phyloP scores from a whole-genome alignment of 2,329 filamentous ascomycete genomes.

The Ophiosphaerella narmari region DNA sequence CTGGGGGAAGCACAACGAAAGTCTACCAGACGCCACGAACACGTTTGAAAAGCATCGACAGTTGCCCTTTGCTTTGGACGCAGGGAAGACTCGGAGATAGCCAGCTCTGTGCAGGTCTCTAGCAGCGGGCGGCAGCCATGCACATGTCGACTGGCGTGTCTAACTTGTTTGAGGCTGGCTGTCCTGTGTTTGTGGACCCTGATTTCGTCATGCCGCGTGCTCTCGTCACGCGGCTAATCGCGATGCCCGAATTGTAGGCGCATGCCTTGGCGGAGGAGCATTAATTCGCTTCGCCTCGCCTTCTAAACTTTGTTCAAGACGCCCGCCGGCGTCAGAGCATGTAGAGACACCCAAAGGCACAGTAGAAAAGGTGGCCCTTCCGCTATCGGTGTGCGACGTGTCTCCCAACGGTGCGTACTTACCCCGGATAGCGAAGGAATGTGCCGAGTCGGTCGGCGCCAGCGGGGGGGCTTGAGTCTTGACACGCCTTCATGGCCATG shows the following conservation, averaged over 20 bases:
- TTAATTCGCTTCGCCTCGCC: not conserved
- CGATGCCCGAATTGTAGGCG: conserved; percentile 7
- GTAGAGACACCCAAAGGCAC: no score
- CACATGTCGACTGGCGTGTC: no score
- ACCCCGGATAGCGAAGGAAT: conserved; percentile 5
- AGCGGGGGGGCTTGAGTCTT: conserved; percentile 13
- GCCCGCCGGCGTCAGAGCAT: not conserved
- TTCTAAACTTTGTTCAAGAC: not conserved
- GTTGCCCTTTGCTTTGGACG: no score
- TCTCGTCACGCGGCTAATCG: conserved; percentile 11
- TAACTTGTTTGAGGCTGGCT: no score
- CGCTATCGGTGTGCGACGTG: not conserved
- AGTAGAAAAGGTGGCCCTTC: not conserved
- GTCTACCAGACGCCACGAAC: no score
- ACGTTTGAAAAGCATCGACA: no score
- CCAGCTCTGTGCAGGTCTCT: no score
- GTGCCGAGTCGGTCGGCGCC: conserved; percentile 3
- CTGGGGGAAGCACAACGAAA: no score
- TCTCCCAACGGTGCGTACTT: conserved; percentile 5
- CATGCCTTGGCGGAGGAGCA: conserved; percentile 7
- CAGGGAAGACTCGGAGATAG: no score
- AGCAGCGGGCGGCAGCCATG: no score
- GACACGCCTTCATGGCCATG: not conserved
- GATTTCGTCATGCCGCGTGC: conserved; percentile 7
- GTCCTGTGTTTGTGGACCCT: conserved; percentile 2